Conservation (phyloP, 148 eudicot species). For the Fagopyrum homotropicum region DNA sequence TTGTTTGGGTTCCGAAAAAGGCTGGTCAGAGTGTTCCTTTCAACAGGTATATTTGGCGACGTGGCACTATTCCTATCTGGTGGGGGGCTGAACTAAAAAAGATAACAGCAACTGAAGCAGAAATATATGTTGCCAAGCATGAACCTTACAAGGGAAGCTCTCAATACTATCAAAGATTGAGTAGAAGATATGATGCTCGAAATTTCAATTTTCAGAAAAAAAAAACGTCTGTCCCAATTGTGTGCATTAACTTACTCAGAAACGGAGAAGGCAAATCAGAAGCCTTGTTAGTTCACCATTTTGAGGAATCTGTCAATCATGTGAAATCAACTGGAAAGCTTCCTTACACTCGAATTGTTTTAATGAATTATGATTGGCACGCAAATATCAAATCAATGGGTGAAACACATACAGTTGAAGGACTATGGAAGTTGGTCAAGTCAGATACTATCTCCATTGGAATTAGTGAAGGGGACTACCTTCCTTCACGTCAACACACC, state of each 20-base stretch:
- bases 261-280: slow-evolving; percentile 90
- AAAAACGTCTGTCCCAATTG: slow-evolving; percentile 65
- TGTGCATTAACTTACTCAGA: slow-evolving; percentile 84
- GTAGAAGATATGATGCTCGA: slow-evolving; percentile 71
- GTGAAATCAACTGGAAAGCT: slow-evolving; percentile 65
- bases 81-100: slow-evolving; percentile 92
- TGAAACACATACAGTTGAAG: slow-evolving; percentile 90
- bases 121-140: slow-evolving; percentile 83
- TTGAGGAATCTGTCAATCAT: slow-evolving; percentile 77
- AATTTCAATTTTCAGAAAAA: slow-evolving; percentile 56
- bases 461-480: slow-evolving; percentile 86
- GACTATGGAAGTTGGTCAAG: slow-evolving; percentile 84
- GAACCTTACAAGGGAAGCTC: slow-evolving; percentile 93
- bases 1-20: slow-evolving; percentile 84
- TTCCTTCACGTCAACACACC: slow-evolving; percentile 70
- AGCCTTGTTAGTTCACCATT: slow-evolving; percentile 79
- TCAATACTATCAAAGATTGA: slow-evolving; percentile 79
- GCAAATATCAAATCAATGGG: slow-evolving; percentile 73
- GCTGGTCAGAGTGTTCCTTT: slow-evolving; percentile 80
- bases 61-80: slow-evolving; percentile 98
- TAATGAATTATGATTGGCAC: slow-evolving; percentile 97
- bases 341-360: slow-evolving; percentile 56
- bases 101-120: slow-evolving; percentile 90
- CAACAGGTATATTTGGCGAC: slow-evolving; percentile 78
- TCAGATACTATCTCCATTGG: slow-evolving; percentile 77